phyloP scores from a whole-genome alignment of 768 basidiomycete species.

The Macrolepiota dolichaula region DNA sequence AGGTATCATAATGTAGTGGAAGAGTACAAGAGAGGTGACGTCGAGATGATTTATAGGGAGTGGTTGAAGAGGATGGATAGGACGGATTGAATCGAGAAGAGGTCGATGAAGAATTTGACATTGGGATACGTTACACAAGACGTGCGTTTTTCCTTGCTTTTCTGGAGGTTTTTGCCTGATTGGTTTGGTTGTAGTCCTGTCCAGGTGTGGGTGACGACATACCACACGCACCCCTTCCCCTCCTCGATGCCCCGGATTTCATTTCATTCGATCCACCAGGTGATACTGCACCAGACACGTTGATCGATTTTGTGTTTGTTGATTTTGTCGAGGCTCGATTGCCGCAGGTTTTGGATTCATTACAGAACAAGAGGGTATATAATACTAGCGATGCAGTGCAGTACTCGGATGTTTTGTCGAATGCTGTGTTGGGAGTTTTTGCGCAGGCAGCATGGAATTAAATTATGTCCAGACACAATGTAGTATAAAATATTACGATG shows the following conservation, averaged over 20 bases:
- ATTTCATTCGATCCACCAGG: constrained; percentile 53
- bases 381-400: constrained; percentile 45
- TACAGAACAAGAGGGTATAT: constrained; percentile 50
- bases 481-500: too few species aligned
- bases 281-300: constrained; percentile 38
- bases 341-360: constrained; percentile 49
- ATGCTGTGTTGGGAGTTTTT: constrained; percentile 52
- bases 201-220: constrained; percentile 77
- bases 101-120: constrained; percentile 51
- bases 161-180: background rate
- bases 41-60: constrained; percentile 43
- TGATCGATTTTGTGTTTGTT: constrained; percentile 74
- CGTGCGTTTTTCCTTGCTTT: constrained; percentile 30
- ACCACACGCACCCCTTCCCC: constrained; percentile 57
- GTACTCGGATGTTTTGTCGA: constrained; percentile 52
- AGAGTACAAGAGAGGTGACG: constrained; percentile 45
- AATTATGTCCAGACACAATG: background rate
- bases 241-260: constrained; percentile 52
- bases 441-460: constrained; percentile 48
- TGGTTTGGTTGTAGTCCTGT: constrained; percentile 43
- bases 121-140: constrained; percentile 76
- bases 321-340: constrained; percentile 60
- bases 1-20: constrained; percentile 29
- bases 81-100: constrained; percentile 31
- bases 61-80: constrained; percentile 62